Conservation (phyloP, 2,329 filamentous ascomycete genomes). For the Trichoderma atroviride region DNA sequence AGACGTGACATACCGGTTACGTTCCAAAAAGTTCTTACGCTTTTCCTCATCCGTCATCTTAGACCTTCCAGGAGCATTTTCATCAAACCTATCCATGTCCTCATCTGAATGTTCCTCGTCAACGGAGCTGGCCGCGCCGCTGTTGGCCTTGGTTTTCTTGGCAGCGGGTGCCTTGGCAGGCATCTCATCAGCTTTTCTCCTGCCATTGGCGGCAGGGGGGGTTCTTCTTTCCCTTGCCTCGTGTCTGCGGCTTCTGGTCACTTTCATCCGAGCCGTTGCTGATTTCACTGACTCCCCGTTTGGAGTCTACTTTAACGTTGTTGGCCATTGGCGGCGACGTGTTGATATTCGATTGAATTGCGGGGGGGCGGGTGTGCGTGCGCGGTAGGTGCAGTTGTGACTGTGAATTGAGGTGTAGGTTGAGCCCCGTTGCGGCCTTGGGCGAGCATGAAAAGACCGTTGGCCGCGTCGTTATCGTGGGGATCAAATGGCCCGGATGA, state of each 20-base stretch:
- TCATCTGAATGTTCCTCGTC: conserved; percentile 54
- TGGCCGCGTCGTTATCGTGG: conserved; percentile 93
- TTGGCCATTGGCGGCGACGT: conserved; percentile 55
- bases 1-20: conserved; percentile 74
- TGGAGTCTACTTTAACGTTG: conserved; percentile 50
- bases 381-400: conserved; percentile 48
- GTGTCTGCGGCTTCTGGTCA: conserved; percentile 66
- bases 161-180: conserved; percentile 61
- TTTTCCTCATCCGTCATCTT: conserved; percentile 99
- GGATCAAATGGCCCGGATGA: conserved; percentile 73
- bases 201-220: conserved; percentile 60
- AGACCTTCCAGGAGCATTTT: conserved; percentile 56
- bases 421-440: conserved; percentile 63
- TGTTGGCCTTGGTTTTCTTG: conserved; percentile 69
- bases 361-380: conserved; percentile 52
- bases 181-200: conserved; percentile 76
- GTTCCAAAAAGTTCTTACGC: conserved; percentile 94
- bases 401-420: conserved; percentile 52
- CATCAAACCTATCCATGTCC: conserved; percentile 59
- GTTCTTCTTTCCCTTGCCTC: conserved; percentile 71
- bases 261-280: conserved; percentile 74
- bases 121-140: conserved; percentile 28
- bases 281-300: conserved; percentile 66
- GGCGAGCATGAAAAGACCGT: conserved; percentile 89
- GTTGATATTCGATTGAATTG: conserved; percentile 42